These are phyloP conservation scores for Boechera divaricarpa DNA, from an alignment of 345 rosid species.

Conservation along the genomic window DNA sequence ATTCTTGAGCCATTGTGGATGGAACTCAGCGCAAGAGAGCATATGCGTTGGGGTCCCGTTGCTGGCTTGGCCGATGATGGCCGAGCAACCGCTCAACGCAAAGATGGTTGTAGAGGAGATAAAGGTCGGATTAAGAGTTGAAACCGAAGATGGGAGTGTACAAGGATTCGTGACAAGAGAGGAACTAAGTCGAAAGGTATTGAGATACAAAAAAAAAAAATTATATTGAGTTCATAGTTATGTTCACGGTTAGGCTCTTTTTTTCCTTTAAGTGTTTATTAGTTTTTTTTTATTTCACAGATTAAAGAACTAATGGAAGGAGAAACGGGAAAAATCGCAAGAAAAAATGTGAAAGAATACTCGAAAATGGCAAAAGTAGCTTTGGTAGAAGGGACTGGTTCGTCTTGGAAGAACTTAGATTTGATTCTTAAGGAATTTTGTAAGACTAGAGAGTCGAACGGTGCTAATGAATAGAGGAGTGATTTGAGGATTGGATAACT, in stretches of 20 bases:
- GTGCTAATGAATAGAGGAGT: background rate
- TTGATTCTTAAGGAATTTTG: slow-evolving; percentile 49
- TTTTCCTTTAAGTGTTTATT: background rate
- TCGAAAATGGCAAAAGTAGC: slow-evolving; percentile 60
- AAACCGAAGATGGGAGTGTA: slow-evolving; percentile 49
- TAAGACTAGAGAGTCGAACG: slow-evolving; percentile 6
- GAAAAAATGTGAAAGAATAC: slow-evolving; percentile 51
- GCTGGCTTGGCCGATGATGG: slow-evolving; percentile 84
- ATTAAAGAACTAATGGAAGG: slow-evolving; percentile 74
- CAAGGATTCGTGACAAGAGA: slow-evolving; percentile 58
- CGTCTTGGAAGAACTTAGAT: slow-evolving; percentile 64
- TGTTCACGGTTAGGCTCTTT: background rate
- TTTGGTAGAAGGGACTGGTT: slow-evolving; percentile 58
- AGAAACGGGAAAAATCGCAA: slow-evolving; percentile 53
- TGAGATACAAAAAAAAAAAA: background rate
- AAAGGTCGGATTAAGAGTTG: slow-evolving; percentile 64
- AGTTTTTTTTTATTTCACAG: background rate
- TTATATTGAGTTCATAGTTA: background rate
- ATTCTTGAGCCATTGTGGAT: slow-evolving; percentile 83
- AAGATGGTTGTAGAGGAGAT: slow-evolving; percentile 71
- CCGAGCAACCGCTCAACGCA: slow-evolving; percentile 73
- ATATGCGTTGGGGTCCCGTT: slow-evolving; percentile 74
- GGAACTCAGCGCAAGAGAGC: slow-evolving; percentile 83
- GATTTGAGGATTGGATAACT: background rate
- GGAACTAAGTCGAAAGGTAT: slow-evolving; percentile 51